Percentiles rank a stretch among this genome's conserved stretches.
phyloP scores from a whole-genome alignment of 495 filamentous ascomycete genomes.

The Neurospora terricola region DNA sequence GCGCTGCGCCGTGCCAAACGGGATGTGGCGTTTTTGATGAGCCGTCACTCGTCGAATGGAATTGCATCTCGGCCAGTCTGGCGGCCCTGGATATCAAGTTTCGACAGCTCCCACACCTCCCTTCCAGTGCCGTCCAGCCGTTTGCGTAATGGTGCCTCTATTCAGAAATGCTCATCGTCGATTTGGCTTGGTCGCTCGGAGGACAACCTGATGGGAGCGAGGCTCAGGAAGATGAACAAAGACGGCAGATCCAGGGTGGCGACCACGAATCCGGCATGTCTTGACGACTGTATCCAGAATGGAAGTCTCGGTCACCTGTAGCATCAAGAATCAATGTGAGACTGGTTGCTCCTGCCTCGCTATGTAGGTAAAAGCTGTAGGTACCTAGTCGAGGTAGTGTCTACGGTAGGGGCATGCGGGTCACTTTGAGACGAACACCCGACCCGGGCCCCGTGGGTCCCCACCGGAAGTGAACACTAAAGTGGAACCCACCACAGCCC shows the following conservation, averaged over 20 bases:
- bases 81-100: conserved; percentile 4
- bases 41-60: conserved; percentile 1
- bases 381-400: neutral
- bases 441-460: neutral
- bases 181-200: neutral
- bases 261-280: neutral
- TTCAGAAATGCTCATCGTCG: neutral
- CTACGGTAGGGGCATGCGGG: neutral
- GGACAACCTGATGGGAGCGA: neutral
- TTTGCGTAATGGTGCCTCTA: neutral
- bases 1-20: conserved; percentile 5
- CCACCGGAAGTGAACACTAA: neutral
- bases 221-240: neutral
- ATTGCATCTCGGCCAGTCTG: neutral
- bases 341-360: neutral
- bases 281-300: neutral
- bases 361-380: neutral
- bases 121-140: neutral
- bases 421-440: neutral
- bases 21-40: conserved; percentile 11
- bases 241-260: neutral
- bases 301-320: neutral
- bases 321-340: neutral
- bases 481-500: neutral
- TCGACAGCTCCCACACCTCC: neutral